Evolutionary conservation across 495 filamentous ascomycete genomes (phyloP).

Genomic region (Lasiosphaeria miniovina): DNA sequence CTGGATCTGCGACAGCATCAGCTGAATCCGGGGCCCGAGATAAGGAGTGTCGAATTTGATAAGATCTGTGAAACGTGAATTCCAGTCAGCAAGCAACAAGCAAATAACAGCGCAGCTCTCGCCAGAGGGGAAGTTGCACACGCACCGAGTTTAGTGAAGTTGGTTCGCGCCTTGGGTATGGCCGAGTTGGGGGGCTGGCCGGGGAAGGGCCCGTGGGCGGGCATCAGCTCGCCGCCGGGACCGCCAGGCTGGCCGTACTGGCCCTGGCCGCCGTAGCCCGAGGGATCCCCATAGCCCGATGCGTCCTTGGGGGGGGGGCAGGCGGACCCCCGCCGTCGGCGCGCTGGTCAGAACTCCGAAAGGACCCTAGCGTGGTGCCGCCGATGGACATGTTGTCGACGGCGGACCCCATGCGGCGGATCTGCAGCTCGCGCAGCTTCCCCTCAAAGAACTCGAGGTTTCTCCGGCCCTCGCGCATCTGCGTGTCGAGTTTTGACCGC

Average conservation of each 20-base stretch:
- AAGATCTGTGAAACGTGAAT: conserved; percentile 59
- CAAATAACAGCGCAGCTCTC: no score
- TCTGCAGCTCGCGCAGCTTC: conserved; percentile 80
- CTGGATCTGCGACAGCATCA: conserved; percentile 97
- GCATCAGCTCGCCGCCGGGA: conserved; percentile 67
- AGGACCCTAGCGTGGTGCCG: conserved; percentile 35
- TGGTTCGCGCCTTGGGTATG: conserved; percentile 72
- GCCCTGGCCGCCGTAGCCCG: conserved; percentile 43
- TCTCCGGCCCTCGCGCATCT: conserved; percentile 88
- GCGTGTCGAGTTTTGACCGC: conserved; percentile 79
- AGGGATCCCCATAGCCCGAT: conserved; percentile 32
- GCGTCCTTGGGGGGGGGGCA: conserved; percentile 65
- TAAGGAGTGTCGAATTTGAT: conserved; percentile 98
- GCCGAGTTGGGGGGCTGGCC: conserved; percentile 66
- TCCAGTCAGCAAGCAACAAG: conserved; percentile 17
- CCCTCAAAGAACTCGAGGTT: conserved; percentile 95
- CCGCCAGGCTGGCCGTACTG: conserved; percentile 44
- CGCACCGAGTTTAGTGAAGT: conserved; percentile 93
- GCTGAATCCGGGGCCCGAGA: conserved; percentile 94
- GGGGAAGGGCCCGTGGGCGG: conserved; percentile 74
- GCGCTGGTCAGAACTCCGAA: conserved; percentile 32
- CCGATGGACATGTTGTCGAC: conserved; percentile 61
- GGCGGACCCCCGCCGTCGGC: conserved; percentile 49
- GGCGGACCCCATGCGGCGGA: conserved; percentile 66
- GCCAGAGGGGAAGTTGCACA: not conserved